Percentiles rank a stretch among this genome's conserved stretches.
Evolutionary conservation across 1,139 yeast species (phyloP).

Genomic region (Suhomyces yuchorum): DNA sequence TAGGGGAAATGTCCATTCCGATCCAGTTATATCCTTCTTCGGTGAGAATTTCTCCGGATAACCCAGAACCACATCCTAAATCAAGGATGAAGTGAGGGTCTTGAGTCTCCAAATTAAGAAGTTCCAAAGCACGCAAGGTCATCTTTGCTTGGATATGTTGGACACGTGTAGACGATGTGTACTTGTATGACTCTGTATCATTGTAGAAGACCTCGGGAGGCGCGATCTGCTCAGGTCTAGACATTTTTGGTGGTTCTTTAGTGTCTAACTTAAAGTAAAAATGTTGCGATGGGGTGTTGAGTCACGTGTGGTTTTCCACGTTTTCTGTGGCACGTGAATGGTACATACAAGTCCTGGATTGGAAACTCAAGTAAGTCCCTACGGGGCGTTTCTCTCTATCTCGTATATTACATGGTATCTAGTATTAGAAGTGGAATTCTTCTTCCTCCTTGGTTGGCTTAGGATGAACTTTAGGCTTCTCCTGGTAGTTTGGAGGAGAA

Average conservation of each 20-base stretch:
- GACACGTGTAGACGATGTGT: slow-evolving; percentile 91
- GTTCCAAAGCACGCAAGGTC: slow-evolving; percentile 91
- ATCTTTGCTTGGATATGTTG: slow-evolving; percentile 97
- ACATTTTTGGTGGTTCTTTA: slow-evolving; percentile 56
- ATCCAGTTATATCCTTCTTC: slow-evolving; percentile 96
- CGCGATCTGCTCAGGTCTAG: slow-evolving; percentile 96
- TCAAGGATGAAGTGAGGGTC: slow-evolving; percentile 77
- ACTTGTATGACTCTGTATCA: slow-evolving; percentile 85
- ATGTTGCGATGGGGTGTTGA: slow-evolving; percentile 8
- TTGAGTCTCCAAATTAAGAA: slow-evolving; percentile 67
- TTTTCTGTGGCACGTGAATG: too few species aligned
- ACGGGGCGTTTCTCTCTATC: too few species aligned
- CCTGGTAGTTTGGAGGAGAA: slow-evolving; percentile 11
- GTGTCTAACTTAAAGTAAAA: neutral
- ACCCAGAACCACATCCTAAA: slow-evolving; percentile 97
- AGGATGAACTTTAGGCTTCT: neutral
- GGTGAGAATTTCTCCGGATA: slow-evolving; percentile 89
- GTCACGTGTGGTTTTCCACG: too few species aligned
- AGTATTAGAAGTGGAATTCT: slow-evolving; percentile 21
- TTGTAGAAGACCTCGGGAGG: slow-evolving; percentile 97
- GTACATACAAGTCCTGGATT: too few species aligned
- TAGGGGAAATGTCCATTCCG: slow-evolving; percentile 95
- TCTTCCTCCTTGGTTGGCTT: slow-evolving; percentile 14
- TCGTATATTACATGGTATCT: neutral
- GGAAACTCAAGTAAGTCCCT: too few species aligned